These are phyloP conservation scores for Xylariomycetidae sp. DNA, from an alignment of 2,329 filamentous ascomycete species.

Conservation along the genomic window DNA sequence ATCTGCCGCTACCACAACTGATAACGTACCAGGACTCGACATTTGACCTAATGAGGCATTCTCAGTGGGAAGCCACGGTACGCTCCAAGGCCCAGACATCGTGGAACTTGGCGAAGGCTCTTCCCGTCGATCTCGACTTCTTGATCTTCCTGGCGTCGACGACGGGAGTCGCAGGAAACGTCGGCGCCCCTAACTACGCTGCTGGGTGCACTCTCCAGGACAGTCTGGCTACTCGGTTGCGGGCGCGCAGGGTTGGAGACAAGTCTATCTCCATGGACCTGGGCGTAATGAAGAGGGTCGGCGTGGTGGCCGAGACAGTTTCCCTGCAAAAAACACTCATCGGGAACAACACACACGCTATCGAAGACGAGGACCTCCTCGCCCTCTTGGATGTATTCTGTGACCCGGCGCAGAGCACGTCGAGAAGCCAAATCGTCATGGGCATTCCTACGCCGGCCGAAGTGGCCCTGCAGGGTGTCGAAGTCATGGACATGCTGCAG, in stretches of 20 bases:
- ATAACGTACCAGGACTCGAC: neutral
- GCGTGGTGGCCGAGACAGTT: neutral
- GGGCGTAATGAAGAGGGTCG: neutral
- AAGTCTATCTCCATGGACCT: conserved; percentile 1
- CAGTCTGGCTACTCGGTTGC: neutral
- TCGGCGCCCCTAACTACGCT: neutral
- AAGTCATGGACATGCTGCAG: conserved; percentile 1
- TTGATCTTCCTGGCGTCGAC: neutral
- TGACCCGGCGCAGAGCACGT: conserved; percentile 2
- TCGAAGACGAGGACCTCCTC: neutral
- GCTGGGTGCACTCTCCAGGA: neutral
- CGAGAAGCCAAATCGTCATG: conserved; percentile 5
- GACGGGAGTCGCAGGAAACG: neutral
- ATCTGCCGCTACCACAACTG: neutral
- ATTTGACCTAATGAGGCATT: neutral
- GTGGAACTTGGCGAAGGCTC: neutral
- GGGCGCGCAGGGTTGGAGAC: neutral
- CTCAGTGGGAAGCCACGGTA: neutral
- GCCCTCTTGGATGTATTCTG: conserved; percentile 1
- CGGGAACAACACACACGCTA: neutral
- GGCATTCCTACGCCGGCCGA: conserved; percentile 4
- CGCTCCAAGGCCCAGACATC: neutral
- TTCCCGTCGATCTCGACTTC: neutral
- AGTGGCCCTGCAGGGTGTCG: neutral
- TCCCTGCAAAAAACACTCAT: neutral